A percentile compares a stretch with the other conserved stretches of the same genome.
Evolutionary conservation across 305 asterid species (phyloP).

Genomic region (Fraxinus greggii): DNA sequence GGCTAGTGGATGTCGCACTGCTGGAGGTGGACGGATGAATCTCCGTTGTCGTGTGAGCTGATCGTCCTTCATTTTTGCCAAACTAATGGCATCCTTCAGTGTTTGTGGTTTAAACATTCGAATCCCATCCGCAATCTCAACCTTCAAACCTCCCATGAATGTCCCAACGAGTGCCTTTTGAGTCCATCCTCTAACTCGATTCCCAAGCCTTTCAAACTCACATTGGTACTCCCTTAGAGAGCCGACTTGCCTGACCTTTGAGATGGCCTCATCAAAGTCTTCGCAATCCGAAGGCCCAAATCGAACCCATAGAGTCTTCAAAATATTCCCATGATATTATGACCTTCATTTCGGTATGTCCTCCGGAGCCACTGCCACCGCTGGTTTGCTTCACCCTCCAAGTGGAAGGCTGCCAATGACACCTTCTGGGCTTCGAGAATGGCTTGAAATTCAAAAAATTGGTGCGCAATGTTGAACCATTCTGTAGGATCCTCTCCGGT

Average conservation of each 20-base stretch:
- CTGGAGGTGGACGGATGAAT: not conserved
- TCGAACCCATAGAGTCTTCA: not conserved
- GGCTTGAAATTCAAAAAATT: too few species aligned
- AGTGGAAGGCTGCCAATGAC: not conserved
- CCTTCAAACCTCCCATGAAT: not conserved
- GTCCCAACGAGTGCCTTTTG: slow-evolving; percentile 1
- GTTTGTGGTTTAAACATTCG: not conserved
- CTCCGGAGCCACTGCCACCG: not conserved
- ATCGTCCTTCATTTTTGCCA: not conserved
- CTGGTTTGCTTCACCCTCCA: not conserved
- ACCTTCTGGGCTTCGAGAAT: not conserved
- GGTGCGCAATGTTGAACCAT: too few species aligned
- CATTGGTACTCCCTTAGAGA: not conserved
- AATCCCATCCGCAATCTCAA: not conserved
- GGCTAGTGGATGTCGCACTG: not conserved
- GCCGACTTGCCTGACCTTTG: not conserved
- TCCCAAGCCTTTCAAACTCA: not conserved
- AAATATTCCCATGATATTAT: not conserved
- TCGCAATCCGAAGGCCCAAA: slow-evolving; percentile 8
- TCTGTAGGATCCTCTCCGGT: too few species aligned
- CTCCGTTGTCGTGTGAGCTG: not conserved
- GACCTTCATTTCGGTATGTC: not conserved
- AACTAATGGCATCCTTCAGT: not conserved
- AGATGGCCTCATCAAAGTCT: slow-evolving; percentile 15
- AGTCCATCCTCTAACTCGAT: not conserved